Percentiles rank a stretch among this genome's conserved stretches.
phyloP scores from a whole-genome alignment of 352 stramenopile species.

The Globisporangium parvum region DNA sequence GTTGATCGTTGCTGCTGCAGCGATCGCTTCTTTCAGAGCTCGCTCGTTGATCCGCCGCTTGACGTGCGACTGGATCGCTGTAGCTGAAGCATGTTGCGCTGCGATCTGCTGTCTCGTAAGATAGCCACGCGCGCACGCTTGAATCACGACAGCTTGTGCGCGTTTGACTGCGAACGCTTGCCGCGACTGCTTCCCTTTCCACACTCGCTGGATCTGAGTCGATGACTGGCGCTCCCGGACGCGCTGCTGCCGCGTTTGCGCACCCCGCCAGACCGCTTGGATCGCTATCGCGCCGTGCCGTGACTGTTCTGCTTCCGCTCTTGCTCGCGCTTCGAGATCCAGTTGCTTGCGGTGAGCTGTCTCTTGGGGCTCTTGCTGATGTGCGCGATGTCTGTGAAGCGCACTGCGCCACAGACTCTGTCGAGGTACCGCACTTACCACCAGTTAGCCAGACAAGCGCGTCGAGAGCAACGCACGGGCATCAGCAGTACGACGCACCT shows the following conservation, averaged over 20 bases:
- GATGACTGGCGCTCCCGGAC: constrained; percentile 8
- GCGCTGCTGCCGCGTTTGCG: constrained; percentile 8
- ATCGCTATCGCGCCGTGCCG: constrained; percentile 14
- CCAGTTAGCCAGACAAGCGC: neutral
- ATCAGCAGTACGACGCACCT: constrained; percentile 19
- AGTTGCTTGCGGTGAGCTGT: constrained; percentile 25
- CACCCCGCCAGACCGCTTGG: constrained; percentile 24
- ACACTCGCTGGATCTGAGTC: constrained; percentile 22
- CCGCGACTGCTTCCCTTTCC: constrained; percentile 17
- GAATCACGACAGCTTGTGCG: constrained; percentile 20
- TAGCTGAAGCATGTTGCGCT: constrained; percentile 14
- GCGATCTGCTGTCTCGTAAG: constrained; percentile 11
- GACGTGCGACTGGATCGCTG: constrained; percentile 20
- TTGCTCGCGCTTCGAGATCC: constrained; percentile 11
- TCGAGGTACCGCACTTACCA: neutral
- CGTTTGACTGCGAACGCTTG: constrained; percentile 11
- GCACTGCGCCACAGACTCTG: constrained; percentile 18
- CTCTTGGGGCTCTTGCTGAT: constrained; percentile 3
- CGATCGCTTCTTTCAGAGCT: constrained; percentile 1
- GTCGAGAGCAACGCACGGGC: too few species aligned
- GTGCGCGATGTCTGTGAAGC: constrained; percentile 8
- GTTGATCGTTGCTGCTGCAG: constrained; percentile 9
- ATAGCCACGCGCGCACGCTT: constrained; percentile 18
- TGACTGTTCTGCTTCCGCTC: constrained; percentile 1
- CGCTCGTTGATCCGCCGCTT: constrained; percentile 12